A percentile compares a stretch with the other conserved stretches of the same genome.
Conservation (phyloP, 768 basidiomycete genomes). For the Coprinopsis strossmayeri region DNA sequence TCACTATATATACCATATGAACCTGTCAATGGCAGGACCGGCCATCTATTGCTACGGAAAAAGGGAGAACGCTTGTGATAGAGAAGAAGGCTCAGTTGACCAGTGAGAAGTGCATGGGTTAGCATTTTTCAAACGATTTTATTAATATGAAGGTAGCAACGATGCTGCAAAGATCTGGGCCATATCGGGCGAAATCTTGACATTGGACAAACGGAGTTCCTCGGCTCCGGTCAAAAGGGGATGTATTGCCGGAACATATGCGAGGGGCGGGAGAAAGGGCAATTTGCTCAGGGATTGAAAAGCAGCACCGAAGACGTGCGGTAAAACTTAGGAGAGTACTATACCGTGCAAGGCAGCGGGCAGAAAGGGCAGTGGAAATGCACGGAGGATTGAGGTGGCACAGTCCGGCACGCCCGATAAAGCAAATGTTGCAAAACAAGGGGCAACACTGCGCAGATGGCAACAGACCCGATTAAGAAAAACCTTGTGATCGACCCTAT, state of each 20-base stretch:
- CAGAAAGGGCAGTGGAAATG: neutral
- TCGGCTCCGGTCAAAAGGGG: conserved; percentile 5
- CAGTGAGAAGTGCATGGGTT: no score
- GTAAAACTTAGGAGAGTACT: no score
- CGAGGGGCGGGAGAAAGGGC: neutral
- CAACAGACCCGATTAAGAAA: conserved; percentile 4
- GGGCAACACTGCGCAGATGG: conserved; percentile 5
- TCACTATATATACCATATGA: neutral
- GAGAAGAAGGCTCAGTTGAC: neutral
- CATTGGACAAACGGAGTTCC: neutral
- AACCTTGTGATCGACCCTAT: conserved; percentile 9
- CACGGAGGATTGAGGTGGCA: no score
- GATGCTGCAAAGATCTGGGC: neutral
- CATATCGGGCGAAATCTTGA: conserved; percentile 1
- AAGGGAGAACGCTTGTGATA: neutral
- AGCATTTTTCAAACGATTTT: no score
- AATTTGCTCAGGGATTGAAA: neutral
- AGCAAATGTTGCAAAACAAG: conserved; percentile 6
- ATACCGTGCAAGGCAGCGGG: neutral
- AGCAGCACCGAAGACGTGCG: no score
- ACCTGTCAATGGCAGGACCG: neutral
- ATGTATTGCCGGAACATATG: neutral
- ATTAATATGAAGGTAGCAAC: neutral
- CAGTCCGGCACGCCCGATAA: neutral
- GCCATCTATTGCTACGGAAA: neutral